These are phyloP conservation scores for Gloeopeniophorella convolvens DNA, from an alignment of 768 basidiomycete species.

Conservation along the genomic window DNA sequence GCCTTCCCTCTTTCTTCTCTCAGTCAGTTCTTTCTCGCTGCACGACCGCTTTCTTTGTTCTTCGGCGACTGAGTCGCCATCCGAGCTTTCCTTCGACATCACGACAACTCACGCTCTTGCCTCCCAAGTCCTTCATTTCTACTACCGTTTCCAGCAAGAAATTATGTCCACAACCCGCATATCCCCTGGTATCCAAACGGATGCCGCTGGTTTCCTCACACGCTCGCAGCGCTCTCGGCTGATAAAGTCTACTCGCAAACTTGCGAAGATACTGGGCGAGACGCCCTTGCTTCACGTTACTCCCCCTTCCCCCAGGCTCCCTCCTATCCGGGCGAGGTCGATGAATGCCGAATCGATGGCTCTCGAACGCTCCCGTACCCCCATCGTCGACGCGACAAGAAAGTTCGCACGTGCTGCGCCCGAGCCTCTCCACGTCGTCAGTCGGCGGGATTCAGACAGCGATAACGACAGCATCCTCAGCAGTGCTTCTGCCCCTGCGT, in stretches of 20 bases:
- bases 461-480: background rate
- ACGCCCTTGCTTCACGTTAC: slow-evolving; percentile 9
- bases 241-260: slow-evolving; percentile 15
- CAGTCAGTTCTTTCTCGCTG: background rate
- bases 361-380: background rate
- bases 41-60: background rate
- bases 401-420: slow-evolving; percentile 7
- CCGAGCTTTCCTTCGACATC: background rate
- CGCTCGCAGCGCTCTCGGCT: slow-evolving; percentile 12
- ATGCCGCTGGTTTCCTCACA: background rate
- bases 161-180: background rate
- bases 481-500: background rate
- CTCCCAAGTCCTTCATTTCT: background rate
- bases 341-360: background rate
- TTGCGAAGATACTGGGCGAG: slow-evolving; percentile 20
- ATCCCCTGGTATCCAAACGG: background rate
- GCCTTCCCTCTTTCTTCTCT: background rate
- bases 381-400: background rate
- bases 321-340: background rate
- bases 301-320: background rate
- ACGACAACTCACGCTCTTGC: background rate
- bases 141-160: background rate
- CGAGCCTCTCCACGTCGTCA: background rate
- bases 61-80: slow-evolving; percentile 5
- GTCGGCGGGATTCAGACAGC: background rate